Conservation (phyloP, 805 yeast species). For the Priceomyces melissophilus region DNA sequence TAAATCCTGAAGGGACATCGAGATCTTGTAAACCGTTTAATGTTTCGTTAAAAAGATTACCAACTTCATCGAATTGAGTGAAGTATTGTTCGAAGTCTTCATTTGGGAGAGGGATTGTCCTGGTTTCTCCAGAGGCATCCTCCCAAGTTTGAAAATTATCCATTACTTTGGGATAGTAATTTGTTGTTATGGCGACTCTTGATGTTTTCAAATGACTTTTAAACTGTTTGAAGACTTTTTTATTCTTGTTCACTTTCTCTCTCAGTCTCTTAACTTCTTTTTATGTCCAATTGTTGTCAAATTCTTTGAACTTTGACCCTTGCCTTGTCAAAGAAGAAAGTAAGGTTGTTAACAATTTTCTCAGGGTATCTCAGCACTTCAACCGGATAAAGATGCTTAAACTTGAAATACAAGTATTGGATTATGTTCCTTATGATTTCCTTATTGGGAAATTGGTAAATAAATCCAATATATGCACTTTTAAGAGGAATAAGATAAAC, state of each 20-base stretch:
- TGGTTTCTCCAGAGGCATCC: conserved; percentile 21
- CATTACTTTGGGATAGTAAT: conserved; percentile 9
- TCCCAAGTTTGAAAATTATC: conserved; percentile 28
- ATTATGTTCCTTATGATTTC: conserved; percentile 3
- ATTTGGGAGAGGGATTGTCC: conserved; percentile 47
- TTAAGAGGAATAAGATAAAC: conserved; percentile 5
- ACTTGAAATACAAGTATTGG: conserved; percentile 1
- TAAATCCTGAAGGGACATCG: conserved; percentile 54
- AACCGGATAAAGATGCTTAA: neutral
- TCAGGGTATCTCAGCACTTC: neutral
- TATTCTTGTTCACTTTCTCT: neutral
- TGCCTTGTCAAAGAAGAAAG: neutral
- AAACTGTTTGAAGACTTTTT: neutral
- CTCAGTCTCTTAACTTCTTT: neutral
- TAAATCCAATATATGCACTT: conserved; percentile 8
- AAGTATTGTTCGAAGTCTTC: conserved; percentile 52
- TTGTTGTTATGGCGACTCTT: neutral
- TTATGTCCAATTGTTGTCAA: neutral
- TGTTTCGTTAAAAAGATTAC: conserved; percentile 54
- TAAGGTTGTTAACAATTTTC: neutral
- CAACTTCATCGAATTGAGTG: conserved; percentile 46
- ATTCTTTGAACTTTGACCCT: neutral
- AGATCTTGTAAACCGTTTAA: conserved; percentile 56
- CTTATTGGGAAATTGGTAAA: conserved; percentile 9
- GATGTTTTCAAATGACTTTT: neutral